phyloP scores from a whole-genome alignment of 2,329 filamentous ascomycete species.

The Cladosporium cucumerinum region DNA sequence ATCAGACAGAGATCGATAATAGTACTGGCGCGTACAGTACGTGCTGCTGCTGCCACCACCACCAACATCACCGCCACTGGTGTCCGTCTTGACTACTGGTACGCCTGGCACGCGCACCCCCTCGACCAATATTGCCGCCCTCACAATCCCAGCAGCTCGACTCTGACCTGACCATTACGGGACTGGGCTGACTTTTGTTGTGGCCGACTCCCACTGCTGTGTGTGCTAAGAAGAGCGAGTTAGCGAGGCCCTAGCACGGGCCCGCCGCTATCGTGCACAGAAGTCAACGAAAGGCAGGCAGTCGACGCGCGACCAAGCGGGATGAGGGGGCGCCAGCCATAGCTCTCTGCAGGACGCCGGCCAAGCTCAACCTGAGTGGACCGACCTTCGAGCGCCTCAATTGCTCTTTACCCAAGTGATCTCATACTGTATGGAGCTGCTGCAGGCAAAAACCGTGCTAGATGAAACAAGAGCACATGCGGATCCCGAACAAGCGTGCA shows the following conservation, averaged over 20 bases:
- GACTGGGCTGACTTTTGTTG: neutral
- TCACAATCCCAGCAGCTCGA: neutral
- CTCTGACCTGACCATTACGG: neutral
- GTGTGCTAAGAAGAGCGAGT: neutral
- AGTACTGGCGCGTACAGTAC: neutral
- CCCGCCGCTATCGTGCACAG: conserved; percentile 12
- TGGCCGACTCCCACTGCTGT: neutral
- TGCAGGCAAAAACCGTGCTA: conserved; percentile 23
- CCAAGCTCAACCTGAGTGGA: conserved; percentile 26
- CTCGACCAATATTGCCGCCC: neutral
- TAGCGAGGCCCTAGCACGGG: conserved; percentile 16
- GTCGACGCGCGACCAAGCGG: conserved; percentile 17
- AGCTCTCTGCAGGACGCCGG: conserved; percentile 26
- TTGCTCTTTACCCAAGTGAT: conserved; percentile 23
- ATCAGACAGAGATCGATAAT: neutral
- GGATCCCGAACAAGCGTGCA: conserved; percentile 31
- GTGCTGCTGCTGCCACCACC: neutral
- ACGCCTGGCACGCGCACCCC: neutral
- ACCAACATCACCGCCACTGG: neutral
- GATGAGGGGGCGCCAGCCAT: conserved; percentile 28
- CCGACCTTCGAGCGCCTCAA: conserved; percentile 28
- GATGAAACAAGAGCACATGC: conserved; percentile 27
- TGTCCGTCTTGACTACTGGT: neutral
- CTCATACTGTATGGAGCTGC: conserved; percentile 28
- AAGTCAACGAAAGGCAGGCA: conserved; percentile 5